phyloP scores from a whole-genome alignment of 192 early-diverging fungal genomes.

The Umbelopsis sp. region DNA sequence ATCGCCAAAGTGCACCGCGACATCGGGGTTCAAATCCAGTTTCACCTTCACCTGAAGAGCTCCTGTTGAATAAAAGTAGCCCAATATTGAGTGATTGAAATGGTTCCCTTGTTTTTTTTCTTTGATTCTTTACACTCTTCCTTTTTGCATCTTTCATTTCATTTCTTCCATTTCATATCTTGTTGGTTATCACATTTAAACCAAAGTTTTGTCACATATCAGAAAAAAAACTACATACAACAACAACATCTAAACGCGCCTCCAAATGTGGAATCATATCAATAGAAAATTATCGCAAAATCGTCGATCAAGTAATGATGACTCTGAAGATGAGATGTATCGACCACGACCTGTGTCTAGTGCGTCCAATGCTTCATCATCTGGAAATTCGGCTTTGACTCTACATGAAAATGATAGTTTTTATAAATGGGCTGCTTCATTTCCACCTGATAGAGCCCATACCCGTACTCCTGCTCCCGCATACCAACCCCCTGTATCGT shows the following conservation, averaged over 20 bases:
- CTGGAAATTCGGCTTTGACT: neutral
- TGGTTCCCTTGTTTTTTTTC: neutral
- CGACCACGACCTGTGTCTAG: constrained; percentile 13
- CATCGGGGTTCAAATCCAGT: neutral
- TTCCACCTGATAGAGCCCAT: constrained; percentile 3
- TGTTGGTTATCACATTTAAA: too few species aligned
- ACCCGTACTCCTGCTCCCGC: constrained; percentile 1
- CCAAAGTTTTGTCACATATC: too few species aligned
- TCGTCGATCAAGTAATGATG: constrained; percentile 1
- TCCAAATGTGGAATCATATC: neutral
- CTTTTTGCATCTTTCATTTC: neutral
- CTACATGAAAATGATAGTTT: constrained; percentile 21
- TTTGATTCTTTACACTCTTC: neutral
- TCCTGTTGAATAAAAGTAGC: neutral
- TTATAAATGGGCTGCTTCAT: constrained; percentile 22
- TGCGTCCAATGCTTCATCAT: constrained; percentile 15
- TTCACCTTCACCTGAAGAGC: constrained; percentile 20
- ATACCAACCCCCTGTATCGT: neutral
- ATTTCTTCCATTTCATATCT: too few species aligned
- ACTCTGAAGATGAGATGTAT: constrained; percentile 16
- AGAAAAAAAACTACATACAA: neutral
- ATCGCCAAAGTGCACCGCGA: constrained; percentile 21
- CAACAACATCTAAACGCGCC: neutral
- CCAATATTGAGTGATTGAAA: neutral
- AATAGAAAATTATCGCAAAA: neutral